Conservation (phyloP, 805 yeast species). For the Metschnikowia dekortorum region DNA sequence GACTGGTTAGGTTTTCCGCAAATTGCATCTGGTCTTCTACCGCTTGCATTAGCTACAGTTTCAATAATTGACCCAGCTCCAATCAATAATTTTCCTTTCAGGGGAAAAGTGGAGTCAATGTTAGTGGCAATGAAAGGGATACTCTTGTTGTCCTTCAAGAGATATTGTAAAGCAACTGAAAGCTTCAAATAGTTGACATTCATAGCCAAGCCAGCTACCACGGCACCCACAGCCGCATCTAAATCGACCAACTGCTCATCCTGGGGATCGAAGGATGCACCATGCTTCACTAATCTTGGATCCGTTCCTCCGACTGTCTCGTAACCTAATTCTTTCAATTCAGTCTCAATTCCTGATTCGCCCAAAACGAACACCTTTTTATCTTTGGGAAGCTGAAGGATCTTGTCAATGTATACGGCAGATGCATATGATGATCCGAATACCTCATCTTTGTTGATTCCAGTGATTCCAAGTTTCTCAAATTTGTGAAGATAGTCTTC, state of each 20-base stretch:
- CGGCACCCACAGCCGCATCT: slow-evolving; percentile 79
- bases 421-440: slow-evolving; percentile 92
- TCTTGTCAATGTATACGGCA: slow-evolving; percentile 78
- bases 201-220: slow-evolving; percentile 81
- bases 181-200: slow-evolving; percentile 76
- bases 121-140: slow-evolving; percentile 87
- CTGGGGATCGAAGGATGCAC: slow-evolving; percentile 51
- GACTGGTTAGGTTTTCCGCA: slow-evolving; percentile 90
- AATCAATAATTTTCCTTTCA: slow-evolving; percentile 77
- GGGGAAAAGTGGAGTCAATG: slow-evolving; percentile 91
- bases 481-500: slow-evolving; percentile 73
- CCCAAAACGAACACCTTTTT: slow-evolving; percentile 89
- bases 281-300: slow-evolving; percentile 43
- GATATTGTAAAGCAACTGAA: slow-evolving; percentile 76
- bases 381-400: slow-evolving; percentile 66
- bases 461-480: slow-evolving; percentile 49
- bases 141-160: slow-evolving; percentile 50
- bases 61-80: slow-evolving; percentile 95
- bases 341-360: slow-evolving; percentile 79
- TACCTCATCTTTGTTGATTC: slow-evolving; percentile 56
- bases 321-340: slow-evolving; percentile 71
- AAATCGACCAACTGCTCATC: slow-evolving; percentile 51
- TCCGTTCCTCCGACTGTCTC: slow-evolving; percentile 80
- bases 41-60: slow-evolving; percentile 66
- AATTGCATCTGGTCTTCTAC: slow-evolving; percentile 73